phyloP scores from a whole-genome alignment of 352 stramenopile species.

The Phytophthora citricola region DNA sequence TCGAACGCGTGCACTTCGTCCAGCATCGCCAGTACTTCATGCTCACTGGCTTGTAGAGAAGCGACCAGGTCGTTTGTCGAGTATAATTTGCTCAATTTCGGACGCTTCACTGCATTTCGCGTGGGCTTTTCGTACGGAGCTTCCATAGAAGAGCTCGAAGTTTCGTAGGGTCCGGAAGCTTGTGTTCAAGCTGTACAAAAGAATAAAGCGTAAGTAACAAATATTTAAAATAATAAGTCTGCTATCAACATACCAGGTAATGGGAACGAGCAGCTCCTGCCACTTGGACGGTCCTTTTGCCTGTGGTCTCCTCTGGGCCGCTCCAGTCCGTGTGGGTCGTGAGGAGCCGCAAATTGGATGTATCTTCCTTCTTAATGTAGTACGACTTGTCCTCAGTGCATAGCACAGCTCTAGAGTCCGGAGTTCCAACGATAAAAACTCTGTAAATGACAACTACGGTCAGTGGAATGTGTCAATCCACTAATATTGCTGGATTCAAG shows the following conservation, averaged over 20 bases:
- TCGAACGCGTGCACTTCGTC: constrained; percentile 71
- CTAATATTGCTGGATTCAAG: background rate
- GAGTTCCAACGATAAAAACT: constrained; percentile 71
- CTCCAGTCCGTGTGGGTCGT: constrained; percentile 67
- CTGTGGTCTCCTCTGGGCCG: constrained; percentile 26
- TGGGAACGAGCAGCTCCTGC: constrained; percentile 67
- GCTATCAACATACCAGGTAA: constrained; percentile 52
- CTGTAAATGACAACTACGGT: constrained; percentile 22
- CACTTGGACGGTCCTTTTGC: constrained; percentile 49
- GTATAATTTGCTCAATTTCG: constrained; percentile 66
- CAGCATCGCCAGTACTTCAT: constrained; percentile 70
- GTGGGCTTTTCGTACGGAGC: constrained; percentile 58
- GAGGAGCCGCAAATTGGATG: constrained; percentile 79
- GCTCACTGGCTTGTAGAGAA: constrained; percentile 67
- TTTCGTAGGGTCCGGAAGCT: constrained; percentile 59
- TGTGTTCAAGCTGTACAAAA: constrained; percentile 62
- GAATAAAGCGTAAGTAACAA: background rate
- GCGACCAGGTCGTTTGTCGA: constrained; percentile 68
- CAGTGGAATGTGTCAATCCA: constrained; percentile 17
- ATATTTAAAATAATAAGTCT: no score
- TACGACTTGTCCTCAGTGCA: constrained; percentile 77
- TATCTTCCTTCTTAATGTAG: constrained; percentile 82
- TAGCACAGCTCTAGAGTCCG: constrained; percentile 65
- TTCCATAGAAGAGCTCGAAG: constrained; percentile 71
- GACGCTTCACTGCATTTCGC: constrained; percentile 41